Percentiles rank a stretch among this genome's conserved stretches.
phyloP scores from a whole-genome alignment of 2,329 filamentous ascomycete species.

The Aspergillus sp. region DNA sequence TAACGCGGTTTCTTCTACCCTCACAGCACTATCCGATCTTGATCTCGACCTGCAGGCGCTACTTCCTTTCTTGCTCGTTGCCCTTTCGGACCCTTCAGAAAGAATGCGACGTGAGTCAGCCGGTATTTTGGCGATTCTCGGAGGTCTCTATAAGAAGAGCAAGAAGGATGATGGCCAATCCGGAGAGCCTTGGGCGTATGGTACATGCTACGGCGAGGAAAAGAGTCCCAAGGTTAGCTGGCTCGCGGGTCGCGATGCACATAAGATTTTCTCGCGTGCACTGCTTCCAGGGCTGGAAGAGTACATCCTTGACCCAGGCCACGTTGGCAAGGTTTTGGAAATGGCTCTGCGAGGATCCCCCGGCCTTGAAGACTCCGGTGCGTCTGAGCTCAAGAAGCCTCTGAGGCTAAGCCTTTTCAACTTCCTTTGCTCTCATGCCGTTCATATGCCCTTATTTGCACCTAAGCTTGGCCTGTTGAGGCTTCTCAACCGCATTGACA shows the following conservation, averaged over 20 bases:
- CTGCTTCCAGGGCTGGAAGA: slow-evolving; percentile 75
- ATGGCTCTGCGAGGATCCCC: slow-evolving; percentile 47
- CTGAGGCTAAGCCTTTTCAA: slow-evolving; percentile 56
- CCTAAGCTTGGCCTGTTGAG: slow-evolving; percentile 65
- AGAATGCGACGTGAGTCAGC: slow-evolving; percentile 68
- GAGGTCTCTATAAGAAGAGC: slow-evolving; percentile 39
- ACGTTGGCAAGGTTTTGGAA: slow-evolving; percentile 57
- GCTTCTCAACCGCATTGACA: slow-evolving; percentile 61
- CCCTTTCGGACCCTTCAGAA: slow-evolving; percentile 65
- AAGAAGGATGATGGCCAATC: slow-evolving; percentile 34
- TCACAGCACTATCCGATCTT: slow-evolving; percentile 42
- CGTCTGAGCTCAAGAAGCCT: slow-evolving; percentile 52
- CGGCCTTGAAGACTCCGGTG: slow-evolving; percentile 24
- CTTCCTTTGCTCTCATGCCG: slow-evolving; percentile 65
- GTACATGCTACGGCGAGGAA: slow-evolving; percentile 54
- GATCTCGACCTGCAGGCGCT: slow-evolving; percentile 64
- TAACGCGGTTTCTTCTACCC: slow-evolving; percentile 49
- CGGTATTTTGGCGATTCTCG: slow-evolving; percentile 53
- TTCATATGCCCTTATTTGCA: slow-evolving; percentile 56
- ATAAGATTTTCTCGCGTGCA: slow-evolving; percentile 54
- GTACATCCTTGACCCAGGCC: slow-evolving; percentile 66
- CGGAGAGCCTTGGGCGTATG: slow-evolving; percentile 48
- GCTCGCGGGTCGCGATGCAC: slow-evolving; percentile 49
- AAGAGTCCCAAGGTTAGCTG: slow-evolving; percentile 44
- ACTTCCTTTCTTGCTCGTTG: slow-evolving; percentile 69